Base-by-base conservation (phyloP, 2,329 filamentous ascomycete genomes). In the Aureobasidium leucospermi region DNA sequence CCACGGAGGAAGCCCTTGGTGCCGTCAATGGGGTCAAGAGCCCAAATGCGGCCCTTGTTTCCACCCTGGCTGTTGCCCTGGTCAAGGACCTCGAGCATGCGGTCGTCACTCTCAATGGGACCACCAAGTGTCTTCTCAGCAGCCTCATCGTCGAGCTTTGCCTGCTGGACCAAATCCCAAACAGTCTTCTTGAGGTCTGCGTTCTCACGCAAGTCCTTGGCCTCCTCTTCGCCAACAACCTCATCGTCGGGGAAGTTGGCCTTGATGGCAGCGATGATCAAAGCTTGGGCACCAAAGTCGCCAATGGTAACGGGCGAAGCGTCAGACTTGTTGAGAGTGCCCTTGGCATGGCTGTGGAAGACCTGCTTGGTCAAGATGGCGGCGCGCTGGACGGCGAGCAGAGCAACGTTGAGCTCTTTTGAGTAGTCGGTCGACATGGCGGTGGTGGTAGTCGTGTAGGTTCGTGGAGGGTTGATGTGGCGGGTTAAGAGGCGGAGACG, bases 1-100 rank as follows among this genome's bases (percentile, higher is more conserved):
- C 94, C 94, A 63, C 95, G 85, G 62, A 99, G 79, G 78, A 99
- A 99, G 32, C 94, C 95, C 78, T 96, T 96, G 58, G 94, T 99
- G 65, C 94, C 94, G 74, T 99, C 94, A 63, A 99, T 96, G 61
- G 94, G 94, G 74, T 99, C 94, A 60, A 99, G 85, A 42, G 93
- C 89, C 94, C 94, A 99, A 73, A 97, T 90, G 65, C 94, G 82
- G 63, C 90, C 91, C 65, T 78, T 81, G 62, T 76, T 73, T 31
- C 90, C 90, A 62, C 90, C 90, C 60, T 82, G 75, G 74, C 86
- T 89, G 70, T 82, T 83, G 34, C 82, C 82, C 64, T 76, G 74
- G 66, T 84, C 82, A 62, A 85, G 80, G 34, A 80, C 78, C 53
- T 82, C 76, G 63, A 84, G 71, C 82, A 85, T 84, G 65, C 79